Evolutionary conservation across 164 flowering plant species (phyloP).

Genomic region (Cinnamomum micranthum): DNA sequence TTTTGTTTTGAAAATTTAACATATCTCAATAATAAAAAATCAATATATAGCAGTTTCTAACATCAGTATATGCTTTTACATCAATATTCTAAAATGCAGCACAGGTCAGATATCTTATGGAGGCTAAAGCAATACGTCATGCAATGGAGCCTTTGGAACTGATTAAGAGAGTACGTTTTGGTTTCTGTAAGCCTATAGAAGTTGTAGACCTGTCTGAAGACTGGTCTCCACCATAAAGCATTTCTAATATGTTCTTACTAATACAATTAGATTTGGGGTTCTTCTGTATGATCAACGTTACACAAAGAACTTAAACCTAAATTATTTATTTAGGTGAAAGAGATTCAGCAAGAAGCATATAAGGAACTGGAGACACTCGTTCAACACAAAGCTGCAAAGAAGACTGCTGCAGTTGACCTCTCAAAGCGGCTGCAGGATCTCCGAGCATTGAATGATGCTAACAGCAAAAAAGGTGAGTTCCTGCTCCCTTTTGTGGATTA

Average conservation of each 20-base stretch:
- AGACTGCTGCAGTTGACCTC: slow-evolving; percentile 74
- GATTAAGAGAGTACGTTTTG: slow-evolving; percentile 63
- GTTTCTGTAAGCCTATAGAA: background rate
- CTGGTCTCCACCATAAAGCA: background rate
- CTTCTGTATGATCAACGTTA: background rate
- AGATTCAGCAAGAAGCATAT: slow-evolving; percentile 63
- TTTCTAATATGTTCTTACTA: background rate
- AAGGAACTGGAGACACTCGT: slow-evolving; percentile 39
- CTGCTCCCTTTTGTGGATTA: background rate
- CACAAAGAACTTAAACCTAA: background rate
- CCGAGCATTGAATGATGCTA: slow-evolving; percentile 59
- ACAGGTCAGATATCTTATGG: slow-evolving; percentile 45
- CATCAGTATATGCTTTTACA: background rate
- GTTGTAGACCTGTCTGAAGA: background rate
- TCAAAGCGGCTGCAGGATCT: slow-evolving; percentile 71
- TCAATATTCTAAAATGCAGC: slow-evolving; percentile 34
- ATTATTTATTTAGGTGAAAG: slow-evolving; percentile 51
- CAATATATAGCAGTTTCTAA: background rate
- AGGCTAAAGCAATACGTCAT: slow-evolving; percentile 70
- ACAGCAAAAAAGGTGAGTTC: slow-evolving; percentile 61
- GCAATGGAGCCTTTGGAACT: slow-evolving; percentile 78
- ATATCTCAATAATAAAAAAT: no score
- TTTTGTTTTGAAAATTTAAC: no score
- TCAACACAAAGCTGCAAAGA: slow-evolving; percentile 52
- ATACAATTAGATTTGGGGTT: background rate